Base-by-base conservation (phyloP, 2,329 filamentous ascomycete genomes). In the Fusarium xylarioides region DNA sequence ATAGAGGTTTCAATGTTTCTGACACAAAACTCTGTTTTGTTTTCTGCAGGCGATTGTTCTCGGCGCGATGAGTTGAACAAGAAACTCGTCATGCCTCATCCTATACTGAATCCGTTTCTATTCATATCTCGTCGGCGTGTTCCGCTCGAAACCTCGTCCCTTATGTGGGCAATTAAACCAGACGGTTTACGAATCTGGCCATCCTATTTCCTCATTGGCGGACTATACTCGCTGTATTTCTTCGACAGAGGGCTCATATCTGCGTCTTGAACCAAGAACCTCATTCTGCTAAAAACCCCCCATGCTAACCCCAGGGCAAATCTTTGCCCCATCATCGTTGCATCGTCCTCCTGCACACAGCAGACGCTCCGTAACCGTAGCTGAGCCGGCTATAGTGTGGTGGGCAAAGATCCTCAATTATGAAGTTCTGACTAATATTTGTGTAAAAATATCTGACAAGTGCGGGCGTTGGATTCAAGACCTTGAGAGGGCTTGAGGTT, bases 301-400 rank as follows among this genome's bases (percentile, higher is more conserved):
- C 16, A 66, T 70, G 53, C 38, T 32, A 54, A 60, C 58, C 68
- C 59, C 49, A 60, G 68, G 63, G 54, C 64, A 63, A 72, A 73
- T 70, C 63, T 64, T 67, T 67, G 38, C 65, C 66, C 70, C 55
- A 63, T 55, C 26, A 32, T 63, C n/a, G 55, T 70, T 69, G 34
- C 65, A 58, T 65, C 42, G 57, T 37, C 21, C 21, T n/a, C 15
- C 21, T 49, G 56, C 18, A 26, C 26, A 19, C 30, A 49, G 46
- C 21, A 49, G 46, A 34, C 47, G 12, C 47, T 47, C 26, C 26
- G 23, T 56, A 60, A 19, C 46, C 19, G 21, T 58, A 66, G 57
- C 38, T 69, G 57, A 52, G 34, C 40, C 61, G 57, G 49, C 56
- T 49, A 70, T 54, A 53, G 62, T 53, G 40, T 43, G 54, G 62